Base-by-base conservation (phyloP, 164 flowering plant genomes). In the Kalanchoe fedtschenkoi region DNA sequence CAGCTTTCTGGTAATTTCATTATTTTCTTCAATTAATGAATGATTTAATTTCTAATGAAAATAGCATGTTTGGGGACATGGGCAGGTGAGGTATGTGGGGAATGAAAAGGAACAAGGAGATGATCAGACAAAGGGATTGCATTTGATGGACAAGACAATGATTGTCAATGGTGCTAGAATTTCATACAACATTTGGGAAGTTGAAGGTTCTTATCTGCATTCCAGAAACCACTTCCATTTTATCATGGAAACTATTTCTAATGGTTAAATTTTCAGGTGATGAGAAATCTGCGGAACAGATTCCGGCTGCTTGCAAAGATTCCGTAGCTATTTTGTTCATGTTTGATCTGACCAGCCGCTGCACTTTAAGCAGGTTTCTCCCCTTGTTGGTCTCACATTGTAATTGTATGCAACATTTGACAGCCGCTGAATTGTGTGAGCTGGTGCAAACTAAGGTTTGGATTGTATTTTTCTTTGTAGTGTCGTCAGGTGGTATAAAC, bases 291-390 rank as follows among this genome's bases (percentile, higher is more conserved):
- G 28, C 38, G 64, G 66, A 61, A 38, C 68, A 68, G 21, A 63
- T 78, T 68, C 69, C 76, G 3, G 29, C 60, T 28, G 82, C 76
- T 43, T 78, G 82, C 57, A 72, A 68, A 37, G 78, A 74, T 35
- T 74, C 80, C 0, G 74, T 78, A 0, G 82, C 82, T 16, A 78
- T 78, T 62, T 34, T 76, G 56, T 63, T 74, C 62, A 78, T 78
- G 82, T 78, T 78, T 61, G 82, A 78, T 76, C 73, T 78, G 11
- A 78, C 82, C 1, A 78, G 82, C 35, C 72, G 82, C 14, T 67
- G 79, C 39, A 78, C 82, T 0, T 43, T 78, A 37, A 76, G 74
- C 19, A 72, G 76, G 82, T 78, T 28, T 22, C 1, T 10, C 16
- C 56, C 5, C 43, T 46, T 1, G 11, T 35, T 47, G 13, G 13